Evolutionary conservation across 2,329 filamentous ascomycete species (phyloP).

Genomic region (Zasmidium angulare): DNA sequence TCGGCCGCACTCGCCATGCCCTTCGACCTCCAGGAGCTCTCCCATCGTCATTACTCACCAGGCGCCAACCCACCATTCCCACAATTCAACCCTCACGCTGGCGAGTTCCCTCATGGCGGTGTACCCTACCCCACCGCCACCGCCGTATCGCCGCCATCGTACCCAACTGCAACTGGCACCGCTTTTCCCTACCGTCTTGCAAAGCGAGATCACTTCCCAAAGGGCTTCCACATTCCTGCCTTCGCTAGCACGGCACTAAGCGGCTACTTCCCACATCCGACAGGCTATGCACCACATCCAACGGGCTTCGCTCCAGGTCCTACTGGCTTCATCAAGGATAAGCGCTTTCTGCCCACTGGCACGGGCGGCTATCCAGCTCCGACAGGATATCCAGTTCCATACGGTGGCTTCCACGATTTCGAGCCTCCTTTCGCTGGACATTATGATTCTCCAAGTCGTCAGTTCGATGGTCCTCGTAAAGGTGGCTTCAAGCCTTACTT

Average conservation of each 20-base stretch:
- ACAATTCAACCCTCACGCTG: background rate
- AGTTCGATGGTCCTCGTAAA: background rate
- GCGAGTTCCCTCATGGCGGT: background rate
- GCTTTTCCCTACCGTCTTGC: background rate
- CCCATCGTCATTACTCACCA: background rate
- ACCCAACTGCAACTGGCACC: background rate
- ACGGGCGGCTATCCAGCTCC: background rate
- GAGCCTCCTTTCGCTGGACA: background rate
- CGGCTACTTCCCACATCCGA: background rate
- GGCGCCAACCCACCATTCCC: background rate
- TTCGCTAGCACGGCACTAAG: background rate
- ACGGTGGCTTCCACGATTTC: background rate
- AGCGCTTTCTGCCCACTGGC: background rate
- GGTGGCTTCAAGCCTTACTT: background rate
- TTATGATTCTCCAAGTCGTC: background rate
- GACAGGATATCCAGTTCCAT: background rate
- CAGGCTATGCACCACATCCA: background rate
- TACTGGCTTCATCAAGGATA: background rate
- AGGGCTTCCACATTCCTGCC: background rate
- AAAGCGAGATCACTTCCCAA: background rate
- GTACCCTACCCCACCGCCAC: background rate
- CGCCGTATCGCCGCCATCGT: background rate
- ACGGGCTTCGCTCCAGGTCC: background rate
- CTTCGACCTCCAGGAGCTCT: conserved; percentile 1
- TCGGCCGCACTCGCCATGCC: conserved; percentile 5